phyloP scores from a whole-genome alignment of 1,139 yeast species.

The Pneumocystis oryctolagi region DNA sequence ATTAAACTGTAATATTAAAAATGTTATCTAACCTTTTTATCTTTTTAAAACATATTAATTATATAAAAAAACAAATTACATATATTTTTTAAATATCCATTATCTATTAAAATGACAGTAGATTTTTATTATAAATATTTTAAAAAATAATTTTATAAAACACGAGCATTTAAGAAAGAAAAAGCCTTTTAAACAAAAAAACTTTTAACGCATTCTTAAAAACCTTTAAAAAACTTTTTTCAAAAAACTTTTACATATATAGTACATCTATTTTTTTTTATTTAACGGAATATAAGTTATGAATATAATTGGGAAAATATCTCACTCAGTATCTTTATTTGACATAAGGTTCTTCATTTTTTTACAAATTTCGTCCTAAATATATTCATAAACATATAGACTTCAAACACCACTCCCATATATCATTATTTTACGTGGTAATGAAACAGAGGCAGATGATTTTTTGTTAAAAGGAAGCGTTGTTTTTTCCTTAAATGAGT shows the following conservation, averaged over 20 bases:
- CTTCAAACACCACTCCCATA: slow-evolving; percentile 58
- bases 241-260: not conserved
- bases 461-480: slow-evolving; percentile 62
- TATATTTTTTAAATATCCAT: no score
- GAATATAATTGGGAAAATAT: not conserved
- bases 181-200: not conserved
- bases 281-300: not conserved
- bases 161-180: not conserved
- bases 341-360: slow-evolving; percentile 18
- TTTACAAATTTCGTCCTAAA: slow-evolving; percentile 4
- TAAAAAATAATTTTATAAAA: no score
- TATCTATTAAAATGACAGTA: no score
- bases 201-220: no score
- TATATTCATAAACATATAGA: slow-evolving; percentile 41
- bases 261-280: not conserved
- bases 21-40: no score
- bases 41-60: no score
- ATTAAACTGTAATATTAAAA: not conserved
- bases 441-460: slow-evolving; percentile 63
- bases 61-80: no score
- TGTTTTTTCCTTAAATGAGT: slow-evolving; percentile 62
- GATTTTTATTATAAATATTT: no score
- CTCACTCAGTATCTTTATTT: slow-evolving; percentile 17
- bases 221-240: no score
- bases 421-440: slow-evolving; percentile 67